A percentile compares a stretch with the other conserved stretches of the same genome.
Evolutionary conservation across 768 basidiomycete species (phyloP).

Genomic region (Favolaschia claudopus): DNA sequence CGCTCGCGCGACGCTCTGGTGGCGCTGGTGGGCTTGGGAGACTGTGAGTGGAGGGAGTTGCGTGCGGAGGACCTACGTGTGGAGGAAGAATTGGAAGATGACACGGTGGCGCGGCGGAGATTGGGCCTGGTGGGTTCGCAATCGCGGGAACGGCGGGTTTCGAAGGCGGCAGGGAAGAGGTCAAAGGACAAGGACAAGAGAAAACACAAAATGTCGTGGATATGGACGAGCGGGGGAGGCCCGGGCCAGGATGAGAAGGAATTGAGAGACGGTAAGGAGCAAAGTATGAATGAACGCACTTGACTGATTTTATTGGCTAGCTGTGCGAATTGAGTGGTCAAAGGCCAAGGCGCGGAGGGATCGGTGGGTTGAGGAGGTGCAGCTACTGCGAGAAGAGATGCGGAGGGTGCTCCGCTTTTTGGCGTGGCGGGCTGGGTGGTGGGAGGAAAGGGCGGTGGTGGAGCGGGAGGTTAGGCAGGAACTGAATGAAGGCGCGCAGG

Average conservation of each 20-base stretch:
- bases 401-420: constrained; percentile 4
- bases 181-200: background rate
- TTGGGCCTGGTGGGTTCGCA: no score
- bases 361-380: constrained; percentile 33
- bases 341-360: constrained; percentile 25
- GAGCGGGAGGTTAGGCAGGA: background rate
- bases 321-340: constrained; percentile 30
- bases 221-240: constrained; percentile 9
- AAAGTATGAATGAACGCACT: no score
- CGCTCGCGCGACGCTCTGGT: no score
- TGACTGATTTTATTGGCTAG: background rate
- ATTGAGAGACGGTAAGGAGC: constrained; percentile 13
- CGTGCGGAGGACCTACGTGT: no score
- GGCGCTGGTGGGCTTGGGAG: no score
- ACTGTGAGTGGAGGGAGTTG: no score
- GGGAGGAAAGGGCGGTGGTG: background rate
- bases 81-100: no score
- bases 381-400: constrained; percentile 31
- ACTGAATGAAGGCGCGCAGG: background rate
- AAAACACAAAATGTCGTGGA: constrained; percentile 10
- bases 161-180: background rate
- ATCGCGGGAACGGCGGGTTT: background rate
- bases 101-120: no score
- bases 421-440: background rate
- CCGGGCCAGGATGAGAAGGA: constrained; percentile 1